Evolutionary conservation across 2,329 filamentous ascomycete species (phyloP).

Genomic region (Clathrospora elynae): DNA sequence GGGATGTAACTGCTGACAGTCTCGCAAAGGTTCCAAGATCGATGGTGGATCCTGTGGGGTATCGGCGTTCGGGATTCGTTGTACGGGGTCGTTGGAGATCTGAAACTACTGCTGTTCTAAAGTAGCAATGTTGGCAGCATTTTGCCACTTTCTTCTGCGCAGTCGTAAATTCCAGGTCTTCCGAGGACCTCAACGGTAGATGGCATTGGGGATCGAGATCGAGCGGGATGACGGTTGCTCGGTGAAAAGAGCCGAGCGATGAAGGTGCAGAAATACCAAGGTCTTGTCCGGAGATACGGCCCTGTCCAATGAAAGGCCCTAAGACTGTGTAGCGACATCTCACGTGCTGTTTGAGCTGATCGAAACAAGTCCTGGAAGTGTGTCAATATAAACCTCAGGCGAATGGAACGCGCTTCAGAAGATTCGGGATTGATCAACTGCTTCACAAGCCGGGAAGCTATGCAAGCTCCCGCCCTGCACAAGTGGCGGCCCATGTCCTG

Average conservation of each 20-base stretch:
- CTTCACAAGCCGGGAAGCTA: constrained; percentile 1
- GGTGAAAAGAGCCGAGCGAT: constrained; percentile 15
- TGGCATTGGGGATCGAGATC: constrained; percentile 11
- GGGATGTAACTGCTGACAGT: no score
- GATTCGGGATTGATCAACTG: background rate
- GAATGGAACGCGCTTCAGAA: background rate
- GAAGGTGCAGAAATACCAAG: no score
- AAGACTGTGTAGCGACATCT: constrained; percentile 6
- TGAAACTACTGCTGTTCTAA: background rate
- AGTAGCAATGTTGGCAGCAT: constrained; percentile 2
- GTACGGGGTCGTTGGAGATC: constrained; percentile 1
- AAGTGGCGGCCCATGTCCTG: constrained; percentile 7
- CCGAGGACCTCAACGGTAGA: no score
- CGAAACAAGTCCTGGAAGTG: background rate
- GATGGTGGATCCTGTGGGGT: constrained; percentile 11
- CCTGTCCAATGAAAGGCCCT: constrained; percentile 16
- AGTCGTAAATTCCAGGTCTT: background rate
- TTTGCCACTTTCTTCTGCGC: constrained; percentile 6
- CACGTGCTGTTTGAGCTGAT: constrained; percentile 11
- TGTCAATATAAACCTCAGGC: background rate
- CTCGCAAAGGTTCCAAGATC: constrained; percentile 1
- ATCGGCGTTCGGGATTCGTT: constrained; percentile 11
- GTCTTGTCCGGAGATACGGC: constrained; percentile 11
- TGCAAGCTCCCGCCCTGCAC: constrained; percentile 11
- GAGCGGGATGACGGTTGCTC: constrained; percentile 4